Percentiles rank a stretch among this genome's conserved stretches.
Evolutionary conservation across 225 moss, liverwort and hornwort species (phyloP).

Genomic region (Takakia lepidozioides): DNA sequence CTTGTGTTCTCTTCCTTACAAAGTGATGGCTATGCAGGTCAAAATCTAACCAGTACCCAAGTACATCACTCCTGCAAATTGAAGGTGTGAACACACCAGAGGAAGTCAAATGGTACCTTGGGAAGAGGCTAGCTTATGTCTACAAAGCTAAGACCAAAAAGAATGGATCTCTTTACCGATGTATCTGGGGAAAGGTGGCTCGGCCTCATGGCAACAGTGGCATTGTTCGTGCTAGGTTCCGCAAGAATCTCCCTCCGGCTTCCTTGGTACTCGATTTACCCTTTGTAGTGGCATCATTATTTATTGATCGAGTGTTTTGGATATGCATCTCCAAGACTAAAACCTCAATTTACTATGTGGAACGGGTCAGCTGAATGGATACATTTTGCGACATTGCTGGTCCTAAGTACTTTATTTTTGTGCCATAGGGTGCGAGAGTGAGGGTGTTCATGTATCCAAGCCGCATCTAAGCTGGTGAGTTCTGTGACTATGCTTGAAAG

Average conservation of each 20-base stretch:
- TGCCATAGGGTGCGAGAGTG: conserved; percentile 80
- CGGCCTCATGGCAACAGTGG: conserved; percentile 80
- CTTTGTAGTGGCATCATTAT: too few species aligned
- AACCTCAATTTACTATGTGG: not conserved
- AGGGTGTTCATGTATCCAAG: conserved; percentile 85
- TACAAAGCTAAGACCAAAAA: conserved; percentile 88
- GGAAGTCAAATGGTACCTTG: conserved; percentile 83
- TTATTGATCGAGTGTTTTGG: not conserved
- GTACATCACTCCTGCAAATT: conserved; percentile 74
- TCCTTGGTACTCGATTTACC: conserved; percentile 74
- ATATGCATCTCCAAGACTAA: not conserved
- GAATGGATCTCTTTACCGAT: conserved; percentile 71
- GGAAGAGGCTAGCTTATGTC: conserved; percentile 80
- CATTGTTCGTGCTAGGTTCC: conserved; percentile 76
- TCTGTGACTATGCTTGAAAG: too few species aligned
- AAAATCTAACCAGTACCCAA: conserved; percentile 84
- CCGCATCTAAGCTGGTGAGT: conserved; percentile 41
- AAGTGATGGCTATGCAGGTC: too few species aligned
- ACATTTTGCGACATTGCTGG: not conserved
- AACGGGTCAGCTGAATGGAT: conserved; percentile 1
- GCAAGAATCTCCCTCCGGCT: conserved; percentile 73
- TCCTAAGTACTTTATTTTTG: not conserved
- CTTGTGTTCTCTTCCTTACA: too few species aligned
- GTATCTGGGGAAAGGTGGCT: conserved; percentile 83
- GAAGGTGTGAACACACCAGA: conserved; percentile 76